Evolutionary conservation across 2,329 filamentous ascomycete genomes (phyloP), one percentile per base, ranked within the genome.

Genomic region (Colletotrichum sp.): DNA sequence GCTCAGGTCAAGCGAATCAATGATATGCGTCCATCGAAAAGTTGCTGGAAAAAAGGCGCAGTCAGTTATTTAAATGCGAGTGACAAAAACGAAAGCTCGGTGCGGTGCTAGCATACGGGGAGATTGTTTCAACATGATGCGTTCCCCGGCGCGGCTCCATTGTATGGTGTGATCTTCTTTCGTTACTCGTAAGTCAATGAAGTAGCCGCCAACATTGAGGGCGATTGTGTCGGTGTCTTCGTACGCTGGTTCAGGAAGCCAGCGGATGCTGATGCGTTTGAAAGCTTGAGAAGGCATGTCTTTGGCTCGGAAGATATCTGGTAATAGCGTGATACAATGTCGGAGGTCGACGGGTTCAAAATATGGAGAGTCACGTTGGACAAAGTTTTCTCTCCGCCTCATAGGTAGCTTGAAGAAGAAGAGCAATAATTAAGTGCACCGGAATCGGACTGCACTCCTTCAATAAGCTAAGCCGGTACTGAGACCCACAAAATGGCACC

Each of bases 201-300:
- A 79, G 34, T 77, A 79, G 4, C 76, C 78, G 6, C 76, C 72
- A n/a, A 79, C 78, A 58, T 79, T 79, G 54, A 79, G 76, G 18
- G 78, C 77, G 54, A 78, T 69, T 1, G 78, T 79, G 21, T 75
- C 69, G 13, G 77, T 78, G 54, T 79, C 77, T 64, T 79, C 78
- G 24, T 72, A 78, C 3, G 76, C 75, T 16, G 67, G 58, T 8
- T 77, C 73, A 8, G 78, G 78, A 8, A 78, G 72, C 77, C 77
- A 79, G n/a, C 77, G 77, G 18, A 79, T 54, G 55, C 78, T 78
- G 51, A 79, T 75, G 16, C 78, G 77, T 54, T 79, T 63, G 6
- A 79, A 69, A n/a, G 74, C 62, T 71, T 78, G 75, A 18, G 71
- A 65, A 51, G 58, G n/a, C 58, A 62, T 62, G 29, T 29, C 9